Evolutionary conservation across 1,284 basidiomycete species (phyloP), one percentile per base, ranked within the genome.

Genomic region (Cystobasidium slooffiae): DNA sequence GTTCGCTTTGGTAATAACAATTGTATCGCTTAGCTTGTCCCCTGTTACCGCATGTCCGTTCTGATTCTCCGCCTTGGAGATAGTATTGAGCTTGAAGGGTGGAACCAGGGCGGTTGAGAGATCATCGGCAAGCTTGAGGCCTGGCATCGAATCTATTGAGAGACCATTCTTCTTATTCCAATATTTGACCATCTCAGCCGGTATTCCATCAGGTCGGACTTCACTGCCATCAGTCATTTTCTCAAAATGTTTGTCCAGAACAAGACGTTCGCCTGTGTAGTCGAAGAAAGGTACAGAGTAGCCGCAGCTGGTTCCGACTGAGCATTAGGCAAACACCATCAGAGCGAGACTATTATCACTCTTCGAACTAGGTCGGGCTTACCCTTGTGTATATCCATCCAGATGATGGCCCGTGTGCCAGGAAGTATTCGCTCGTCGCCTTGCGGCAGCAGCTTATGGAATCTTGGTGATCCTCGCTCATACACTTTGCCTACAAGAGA

Each of bases 261-360:
- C 68, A 31, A n/a, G 64, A 68, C 78, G 43, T 10, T 78, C 78
- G 24, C 68, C 73, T 16, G 58, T 63, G 59, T 74, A 79, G 18
- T 76, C 67, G 49, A 72, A 78, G 63, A 74, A 77, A 0, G 78
- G 78, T 3, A 79, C 75, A 4, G 53, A 59, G 62, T 65, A 77
- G 0, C 78, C 78, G 68, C 78, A 79, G 24, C 64, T 70, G 1
- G 77, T 75, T 4, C 77, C 76, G 44, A 78, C 77, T 68, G 43
- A 14, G n/a, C n/a, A n/a, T 1, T 49, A 49, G 3, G 6, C 6
- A 3, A 3, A 8, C 22, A 46, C 10, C 4, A 20, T 18, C 22
- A 20, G n/a, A 22, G 8, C 1, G 10, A n/a, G n/a, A 39, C 37
- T 7, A 39, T 5, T 12, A 14, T 53, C 3, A 8, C 49, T 8